Percentiles rank a stretch among this genome's conserved stretches.
Evolutionary conservation across 257 asterid species (phyloP).

Genomic region (Solanum clarkiae): DNA sequence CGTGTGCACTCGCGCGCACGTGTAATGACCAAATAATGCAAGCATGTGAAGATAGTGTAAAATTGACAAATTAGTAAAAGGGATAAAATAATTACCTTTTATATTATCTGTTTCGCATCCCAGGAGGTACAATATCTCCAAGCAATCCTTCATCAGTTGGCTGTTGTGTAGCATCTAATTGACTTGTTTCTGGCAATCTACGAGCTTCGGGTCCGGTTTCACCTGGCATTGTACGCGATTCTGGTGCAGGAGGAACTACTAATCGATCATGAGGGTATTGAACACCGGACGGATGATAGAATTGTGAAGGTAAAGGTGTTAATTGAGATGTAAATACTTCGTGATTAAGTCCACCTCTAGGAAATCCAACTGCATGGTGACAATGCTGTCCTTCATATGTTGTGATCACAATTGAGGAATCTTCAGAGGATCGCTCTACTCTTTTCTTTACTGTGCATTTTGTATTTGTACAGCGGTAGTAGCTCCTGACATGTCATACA

Average conservation of each 20-base stretch:
- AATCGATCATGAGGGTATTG: constrained; percentile 17
- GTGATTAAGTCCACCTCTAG: constrained; percentile 33
- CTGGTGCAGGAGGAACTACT: neutral
- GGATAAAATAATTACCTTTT: constrained; percentile 6
- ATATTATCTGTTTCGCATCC: constrained; percentile 32
- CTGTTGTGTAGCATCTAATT: constrained; percentile 1
- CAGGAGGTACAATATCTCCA: constrained; percentile 73
- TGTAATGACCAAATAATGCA: neutral
- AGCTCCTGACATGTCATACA: constrained; percentile 40
- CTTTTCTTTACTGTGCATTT: constrained; percentile 81
- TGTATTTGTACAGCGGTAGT: constrained; percentile 78
- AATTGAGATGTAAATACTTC: constrained; percentile 10
- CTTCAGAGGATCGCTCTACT: constrained; percentile 69
- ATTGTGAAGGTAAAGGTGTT: constrained; percentile 17
- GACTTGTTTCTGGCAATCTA: neutral
- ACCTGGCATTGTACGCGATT: neutral
- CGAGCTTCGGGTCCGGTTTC: neutral
- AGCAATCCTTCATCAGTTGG: constrained; percentile 53
- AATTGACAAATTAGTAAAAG: neutral
- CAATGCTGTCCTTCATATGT: constrained; percentile 89
- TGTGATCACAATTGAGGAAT: constrained; percentile 65
- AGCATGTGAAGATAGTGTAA: neutral
- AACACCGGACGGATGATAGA: constrained; percentile 12
- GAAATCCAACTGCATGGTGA: constrained; percentile 61
- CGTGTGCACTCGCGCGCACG: neutral